Conservation (phyloP, 352 stramenopile genomes). For the Aphanomyces invadans region DNA sequence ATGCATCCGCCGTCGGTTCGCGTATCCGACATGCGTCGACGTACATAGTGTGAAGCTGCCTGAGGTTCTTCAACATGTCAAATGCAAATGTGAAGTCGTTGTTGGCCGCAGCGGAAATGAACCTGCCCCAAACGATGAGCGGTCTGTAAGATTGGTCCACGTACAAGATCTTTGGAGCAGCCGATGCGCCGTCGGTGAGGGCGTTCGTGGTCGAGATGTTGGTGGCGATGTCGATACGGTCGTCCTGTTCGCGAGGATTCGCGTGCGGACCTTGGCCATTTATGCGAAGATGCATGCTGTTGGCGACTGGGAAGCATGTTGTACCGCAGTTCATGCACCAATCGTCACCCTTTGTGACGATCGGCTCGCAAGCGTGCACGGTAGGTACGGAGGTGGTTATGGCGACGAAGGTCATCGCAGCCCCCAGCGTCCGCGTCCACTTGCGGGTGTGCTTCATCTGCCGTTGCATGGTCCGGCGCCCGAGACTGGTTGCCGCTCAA, state of each 20-base stretch:
- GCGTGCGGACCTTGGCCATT: background rate
- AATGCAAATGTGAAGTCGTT: background rate
- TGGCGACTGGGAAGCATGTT: background rate
- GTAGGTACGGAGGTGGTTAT: background rate
- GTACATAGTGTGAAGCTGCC: background rate
- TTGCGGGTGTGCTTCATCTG: no score
- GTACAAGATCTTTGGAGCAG: slow-evolving; percentile 7
- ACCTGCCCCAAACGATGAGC: background rate
- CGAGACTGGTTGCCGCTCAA: no score
- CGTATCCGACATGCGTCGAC: background rate
- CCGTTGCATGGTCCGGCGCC: no score
- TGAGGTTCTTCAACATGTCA: slow-evolving; percentile 8
- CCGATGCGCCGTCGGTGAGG: background rate
- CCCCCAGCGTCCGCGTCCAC: no score
- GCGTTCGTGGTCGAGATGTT: background rate
- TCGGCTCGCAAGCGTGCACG: background rate
- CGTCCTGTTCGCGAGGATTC: background rate
- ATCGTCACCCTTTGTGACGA: background rate
- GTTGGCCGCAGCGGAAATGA: background rate
- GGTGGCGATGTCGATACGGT: background rate
- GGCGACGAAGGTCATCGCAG: background rate
- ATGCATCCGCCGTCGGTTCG: background rate
- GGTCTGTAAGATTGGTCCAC: background rate
- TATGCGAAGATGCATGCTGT: background rate
- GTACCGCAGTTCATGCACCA: background rate